A percentile compares a stretch with the other conserved stretches of the same genome.
Evolutionary conservation across 1,139 yeast species (phyloP).

Genomic region (Debaryomyces coudertii): DNA sequence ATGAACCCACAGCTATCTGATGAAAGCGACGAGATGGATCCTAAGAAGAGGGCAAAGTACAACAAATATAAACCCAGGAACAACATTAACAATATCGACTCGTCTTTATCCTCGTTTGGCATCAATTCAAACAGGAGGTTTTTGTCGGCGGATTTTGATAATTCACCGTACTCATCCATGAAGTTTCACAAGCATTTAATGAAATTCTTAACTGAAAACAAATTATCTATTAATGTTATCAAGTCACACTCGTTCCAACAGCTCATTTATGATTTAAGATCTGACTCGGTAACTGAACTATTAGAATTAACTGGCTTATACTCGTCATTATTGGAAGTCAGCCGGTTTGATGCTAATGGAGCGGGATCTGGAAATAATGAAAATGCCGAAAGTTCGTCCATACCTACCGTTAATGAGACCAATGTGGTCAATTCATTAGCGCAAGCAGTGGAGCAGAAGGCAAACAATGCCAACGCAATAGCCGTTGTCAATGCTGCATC

Average conservation of each 20-base stretch:
- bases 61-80: slow-evolving; percentile 12
- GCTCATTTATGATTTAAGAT: slow-evolving; percentile 51
- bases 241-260: slow-evolving; percentile 58
- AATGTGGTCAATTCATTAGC: slow-evolving; percentile 23
- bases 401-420: slow-evolving; percentile 21
- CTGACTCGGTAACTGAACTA: slow-evolving; percentile 51
- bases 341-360: slow-evolving; percentile 29
- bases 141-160: slow-evolving; percentile 43
- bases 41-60: slow-evolving; percentile 12
- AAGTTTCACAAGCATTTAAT: slow-evolving; percentile 56
- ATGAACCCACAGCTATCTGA: slow-evolving; percentile 10
- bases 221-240: slow-evolving; percentile 50
- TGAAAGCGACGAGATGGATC: slow-evolving; percentile 11
- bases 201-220: slow-evolving; percentile 55
- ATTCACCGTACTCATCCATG: slow-evolving; percentile 45
- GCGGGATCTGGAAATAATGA: slow-evolving; percentile 9
- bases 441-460: slow-evolving; percentile 24
- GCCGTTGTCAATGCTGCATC: slow-evolving; percentile 7
- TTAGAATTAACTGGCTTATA: slow-evolving; percentile 50
- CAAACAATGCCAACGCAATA: slow-evolving; percentile 12
- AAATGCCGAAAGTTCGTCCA: slow-evolving; percentile 13
- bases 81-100: slow-evolving; percentile 12
- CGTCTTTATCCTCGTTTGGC: slow-evolving; percentile 14
- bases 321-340: slow-evolving; percentile 50
- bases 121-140: slow-evolving; percentile 22